These are phyloP conservation scores for Pichia scutulata DNA, from an alignment of 805 yeast species.

Conservation along the genomic window DNA sequence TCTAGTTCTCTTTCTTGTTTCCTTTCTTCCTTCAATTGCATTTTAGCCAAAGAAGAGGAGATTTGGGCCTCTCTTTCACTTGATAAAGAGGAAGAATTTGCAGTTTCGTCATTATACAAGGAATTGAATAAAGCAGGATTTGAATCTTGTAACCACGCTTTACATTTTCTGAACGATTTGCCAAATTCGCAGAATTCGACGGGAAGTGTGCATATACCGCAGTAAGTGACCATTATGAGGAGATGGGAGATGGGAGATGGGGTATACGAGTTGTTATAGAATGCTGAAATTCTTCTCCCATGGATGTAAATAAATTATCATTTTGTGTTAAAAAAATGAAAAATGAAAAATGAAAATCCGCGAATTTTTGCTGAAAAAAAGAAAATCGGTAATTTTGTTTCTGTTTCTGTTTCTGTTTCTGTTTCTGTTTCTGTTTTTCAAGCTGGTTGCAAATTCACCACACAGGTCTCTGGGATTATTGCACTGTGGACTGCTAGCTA, in stretches of 20 bases:
- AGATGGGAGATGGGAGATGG: background rate
- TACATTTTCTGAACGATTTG: constrained; percentile 71
- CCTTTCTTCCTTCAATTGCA: constrained; percentile 79
- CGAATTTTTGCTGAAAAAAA: too few relatives aligned
- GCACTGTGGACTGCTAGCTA: too few relatives aligned
- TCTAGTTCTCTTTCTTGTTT: constrained; percentile 79
- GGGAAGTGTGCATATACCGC: constrained; percentile 79
- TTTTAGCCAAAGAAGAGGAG: constrained; percentile 72
- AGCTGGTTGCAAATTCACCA: background rate
- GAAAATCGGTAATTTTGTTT: too few relatives aligned
- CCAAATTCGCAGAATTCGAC: constrained; percentile 93
- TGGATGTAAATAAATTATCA: too few relatives aligned
- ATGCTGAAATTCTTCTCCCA: too few relatives aligned
- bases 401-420: too few relatives aligned
- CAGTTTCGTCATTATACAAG: constrained; percentile 53
- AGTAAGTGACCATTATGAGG: constrained; percentile 46
- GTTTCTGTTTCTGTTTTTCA: too few relatives aligned
- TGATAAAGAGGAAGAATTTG: constrained; percentile 47
- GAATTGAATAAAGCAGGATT: constrained; percentile 49
- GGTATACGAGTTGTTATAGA: too few relatives aligned
- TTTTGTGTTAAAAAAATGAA: too few relatives aligned
- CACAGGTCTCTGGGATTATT: too few relatives aligned
- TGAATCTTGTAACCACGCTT: constrained; percentile 64
- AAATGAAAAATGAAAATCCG: background rate
- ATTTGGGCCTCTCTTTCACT: constrained; percentile 77